Percentiles rank a stretch among this genome's conserved stretches.
phyloP scores from a whole-genome alignment of 331 rosid genomes.

The Pyracantha coccinea region DNA sequence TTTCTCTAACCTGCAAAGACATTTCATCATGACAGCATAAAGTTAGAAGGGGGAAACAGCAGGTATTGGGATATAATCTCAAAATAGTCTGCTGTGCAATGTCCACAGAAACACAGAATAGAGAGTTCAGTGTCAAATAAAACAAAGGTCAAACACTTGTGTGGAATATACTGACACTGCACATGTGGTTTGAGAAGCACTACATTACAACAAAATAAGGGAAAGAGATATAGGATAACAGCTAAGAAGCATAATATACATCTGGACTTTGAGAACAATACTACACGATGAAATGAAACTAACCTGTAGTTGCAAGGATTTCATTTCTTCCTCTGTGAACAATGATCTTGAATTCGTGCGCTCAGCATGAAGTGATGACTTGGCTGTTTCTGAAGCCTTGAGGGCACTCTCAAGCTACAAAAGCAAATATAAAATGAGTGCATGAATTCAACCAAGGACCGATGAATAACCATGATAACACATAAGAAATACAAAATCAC shows the following conservation, averaged over 20 bases:
- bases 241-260: neutral
- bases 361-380: conserved; percentile 64
- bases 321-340: conserved; percentile 84
- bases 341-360: conserved; percentile 68
- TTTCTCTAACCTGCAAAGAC: conserved; percentile 66
- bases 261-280: neutral
- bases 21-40: conserved; percentile 2
- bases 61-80: neutral
- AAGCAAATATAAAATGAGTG: neutral
- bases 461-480: neutral
- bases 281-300: neutral
- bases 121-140: neutral
- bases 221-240: neutral
- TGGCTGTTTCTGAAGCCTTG: conserved; percentile 73
- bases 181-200: neutral
- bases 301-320: conserved; percentile 92
- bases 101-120: neutral
- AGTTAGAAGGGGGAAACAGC: neutral
- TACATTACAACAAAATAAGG: neutral
- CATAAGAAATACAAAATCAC: neutral
- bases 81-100: neutral
- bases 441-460: neutral
- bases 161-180: neutral
- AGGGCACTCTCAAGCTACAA: conserved; percentile 77
- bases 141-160: neutral